Conservation (phyloP, 2,329 filamentous ascomycete genomes). For the Stagonosporopsis tanaceti region DNA sequence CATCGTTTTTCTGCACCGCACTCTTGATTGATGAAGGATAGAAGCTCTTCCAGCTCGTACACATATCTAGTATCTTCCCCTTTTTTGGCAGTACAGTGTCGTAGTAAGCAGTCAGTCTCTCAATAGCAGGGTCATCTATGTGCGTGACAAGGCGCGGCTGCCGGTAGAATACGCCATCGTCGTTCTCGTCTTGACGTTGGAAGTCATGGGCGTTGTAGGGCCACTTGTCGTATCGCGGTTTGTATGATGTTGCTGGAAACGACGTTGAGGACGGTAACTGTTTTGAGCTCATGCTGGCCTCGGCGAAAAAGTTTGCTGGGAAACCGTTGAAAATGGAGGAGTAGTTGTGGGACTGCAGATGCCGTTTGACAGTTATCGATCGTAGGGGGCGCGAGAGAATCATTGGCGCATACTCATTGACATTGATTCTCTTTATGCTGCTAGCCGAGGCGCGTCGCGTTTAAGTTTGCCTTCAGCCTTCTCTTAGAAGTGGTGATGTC, state of each 20-base stretch:
- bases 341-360: not conserved
- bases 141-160: conserved; percentile 61
- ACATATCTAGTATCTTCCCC: conserved; percentile 59
- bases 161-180: conserved; percentile 51
- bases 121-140: conserved; percentile 61
- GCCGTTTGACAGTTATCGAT: not conserved
- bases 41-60: conserved; percentile 60
- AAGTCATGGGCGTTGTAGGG: conserved; percentile 46
- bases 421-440: not conserved
- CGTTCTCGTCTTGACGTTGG: conserved; percentile 46
- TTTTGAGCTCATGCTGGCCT: conserved; percentile 9
- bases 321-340: conserved; percentile 14
- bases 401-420: not conserved
- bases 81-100: conserved; percentile 50
- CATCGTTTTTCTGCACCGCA: conserved; percentile 39
- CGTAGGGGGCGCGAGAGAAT: not conserved
- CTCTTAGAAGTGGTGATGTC: conserved; percentile 26
- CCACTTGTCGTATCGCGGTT: conserved; percentile 31
- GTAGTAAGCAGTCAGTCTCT: conserved; percentile 57
- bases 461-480: conserved; percentile 7
- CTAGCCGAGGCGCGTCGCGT: conserved; percentile 2
- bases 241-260: conserved; percentile 25
- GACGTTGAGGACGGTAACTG: not conserved
- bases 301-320: conserved; percentile 16
- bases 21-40: conserved; percentile 49